These are phyloP conservation scores for Panicum virgatum DNA, from an alignment of 202 grass and related monocot species.

Conservation along the genomic window DNA sequence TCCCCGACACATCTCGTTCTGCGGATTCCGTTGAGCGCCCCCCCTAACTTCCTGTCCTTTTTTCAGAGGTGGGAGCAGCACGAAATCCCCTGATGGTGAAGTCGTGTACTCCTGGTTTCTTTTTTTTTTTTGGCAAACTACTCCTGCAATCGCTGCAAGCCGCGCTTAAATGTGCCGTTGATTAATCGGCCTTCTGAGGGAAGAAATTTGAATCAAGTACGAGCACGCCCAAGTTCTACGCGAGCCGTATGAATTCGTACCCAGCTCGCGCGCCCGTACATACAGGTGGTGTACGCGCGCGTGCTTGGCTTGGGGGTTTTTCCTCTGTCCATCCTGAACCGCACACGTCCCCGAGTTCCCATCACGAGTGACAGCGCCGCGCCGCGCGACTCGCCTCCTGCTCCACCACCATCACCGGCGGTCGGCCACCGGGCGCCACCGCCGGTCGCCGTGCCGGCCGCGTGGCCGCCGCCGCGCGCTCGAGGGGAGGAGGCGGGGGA, in stretches of 20 bases:
- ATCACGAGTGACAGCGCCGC: not conserved
- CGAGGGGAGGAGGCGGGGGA: no score
- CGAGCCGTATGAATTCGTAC: not conserved
- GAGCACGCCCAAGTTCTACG: not conserved
- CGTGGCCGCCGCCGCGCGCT: not conserved
- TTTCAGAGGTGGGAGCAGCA: not conserved
- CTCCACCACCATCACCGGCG: not conserved
- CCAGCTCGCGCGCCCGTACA: not conserved
- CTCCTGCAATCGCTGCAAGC: not conserved
- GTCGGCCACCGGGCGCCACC: not conserved
- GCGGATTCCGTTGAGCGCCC: not conserved
- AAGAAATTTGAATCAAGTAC: not conserved
- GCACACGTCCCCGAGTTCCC: not conserved
- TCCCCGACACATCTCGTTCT: not conserved
- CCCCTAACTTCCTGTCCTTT: not conserved
- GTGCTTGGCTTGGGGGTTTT: slow-evolving; percentile 38
- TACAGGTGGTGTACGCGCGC: not conserved
- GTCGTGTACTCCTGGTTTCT: no score
- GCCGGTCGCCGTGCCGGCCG: not conserved
- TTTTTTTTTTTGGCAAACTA: not conserved
- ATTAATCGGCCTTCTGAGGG: not conserved
- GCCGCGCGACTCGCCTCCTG: not conserved
- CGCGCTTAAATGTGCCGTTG: not conserved
- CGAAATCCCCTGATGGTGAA: not conserved
- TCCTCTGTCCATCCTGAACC: not conserved